Evolutionary conservation across 2,329 filamentous ascomycete genomes (phyloP).

Genomic region (Talaromyces rugulosus): DNA sequence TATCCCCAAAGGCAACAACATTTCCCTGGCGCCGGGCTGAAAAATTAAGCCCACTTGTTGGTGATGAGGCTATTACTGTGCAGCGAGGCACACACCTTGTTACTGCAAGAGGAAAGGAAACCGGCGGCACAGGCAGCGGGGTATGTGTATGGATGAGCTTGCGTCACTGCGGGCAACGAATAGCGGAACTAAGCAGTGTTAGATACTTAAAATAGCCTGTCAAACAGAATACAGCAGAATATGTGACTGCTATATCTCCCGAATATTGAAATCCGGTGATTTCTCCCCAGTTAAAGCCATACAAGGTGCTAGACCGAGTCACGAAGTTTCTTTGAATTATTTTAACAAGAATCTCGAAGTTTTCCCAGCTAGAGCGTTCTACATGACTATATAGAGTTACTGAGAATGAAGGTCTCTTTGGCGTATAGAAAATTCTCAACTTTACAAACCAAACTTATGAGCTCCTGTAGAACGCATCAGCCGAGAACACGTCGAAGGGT

Average conservation of each 20-base stretch:
- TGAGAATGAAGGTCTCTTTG: not conserved
- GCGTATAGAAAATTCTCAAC: not conserved
- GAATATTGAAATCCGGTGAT: not conserved
- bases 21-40: not conserved
- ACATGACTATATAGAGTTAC: not conserved
- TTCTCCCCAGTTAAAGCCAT: not conserved
- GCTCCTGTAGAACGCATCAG: not conserved
- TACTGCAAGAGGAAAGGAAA: not conserved
- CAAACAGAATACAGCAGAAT: not conserved
- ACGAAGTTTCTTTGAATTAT: not conserved
- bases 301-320: no score
- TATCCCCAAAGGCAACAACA: not conserved
- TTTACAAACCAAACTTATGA: not conserved
- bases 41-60: not conserved
- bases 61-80: not conserved
- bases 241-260: not conserved
- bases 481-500: not conserved
- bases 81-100: not conserved
- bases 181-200: not conserved
- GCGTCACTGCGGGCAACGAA: not conserved
- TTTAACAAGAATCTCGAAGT: not conserved
- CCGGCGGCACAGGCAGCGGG: not conserved
- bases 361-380: not conserved
- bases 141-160: not conserved
- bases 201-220: not conserved